Evolutionary conservation across 1,284 basidiomycete genomes (phyloP), one percentile per base, ranked within the genome.

Genomic region (Peniophora sp.): DNA sequence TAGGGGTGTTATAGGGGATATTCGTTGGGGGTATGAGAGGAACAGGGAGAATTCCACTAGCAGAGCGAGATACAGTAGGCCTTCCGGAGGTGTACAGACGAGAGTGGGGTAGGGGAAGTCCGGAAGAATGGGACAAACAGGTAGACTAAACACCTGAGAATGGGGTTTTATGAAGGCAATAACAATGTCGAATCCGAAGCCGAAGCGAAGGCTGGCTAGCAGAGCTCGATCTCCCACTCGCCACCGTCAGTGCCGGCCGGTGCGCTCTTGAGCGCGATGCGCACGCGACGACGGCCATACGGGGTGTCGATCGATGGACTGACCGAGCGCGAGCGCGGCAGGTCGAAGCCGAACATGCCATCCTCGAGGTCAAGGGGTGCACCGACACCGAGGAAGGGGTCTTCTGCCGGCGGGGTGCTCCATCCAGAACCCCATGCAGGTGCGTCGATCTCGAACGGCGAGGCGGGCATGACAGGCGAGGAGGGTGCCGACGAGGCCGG

Each of bases 181-280:
- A 32, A 32, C 5, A 32, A 32, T 5, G 27, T 5, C 12, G 12
- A n/a, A n/a, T n/a, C n/a, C n/a, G n/a, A n/a, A n/a, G n/a, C n/a
- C n/a, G n/a, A n/a, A n/a, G n/a, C n/a, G n/a, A n/a, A n/a, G n/a
- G n/a, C n/a, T 17, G 24, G 54, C 52, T 75, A 84, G 64, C 81
- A 83, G 52, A 84, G 69, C 62, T 83, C 77, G 49, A 85, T 80
- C 65, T 85, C 82, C 84, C 82, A 84, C 67, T 83, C 83, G 52
- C 83, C 81, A 50, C 79, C 81, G 61, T 83, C 80, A 51, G 74
- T 74, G 45, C 78, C 80, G 32, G 74, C 65, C 1, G 83, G 81
- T 65, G 81, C 68, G 59, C 74, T 79, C 66, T 79, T 83, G 52
- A 85, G 65, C 20, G 82, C 78, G 50, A 84, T 82, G 53, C 80